Base-by-base conservation (phyloP, 169 alveolate species). In the Eimeria sp. region DNA sequence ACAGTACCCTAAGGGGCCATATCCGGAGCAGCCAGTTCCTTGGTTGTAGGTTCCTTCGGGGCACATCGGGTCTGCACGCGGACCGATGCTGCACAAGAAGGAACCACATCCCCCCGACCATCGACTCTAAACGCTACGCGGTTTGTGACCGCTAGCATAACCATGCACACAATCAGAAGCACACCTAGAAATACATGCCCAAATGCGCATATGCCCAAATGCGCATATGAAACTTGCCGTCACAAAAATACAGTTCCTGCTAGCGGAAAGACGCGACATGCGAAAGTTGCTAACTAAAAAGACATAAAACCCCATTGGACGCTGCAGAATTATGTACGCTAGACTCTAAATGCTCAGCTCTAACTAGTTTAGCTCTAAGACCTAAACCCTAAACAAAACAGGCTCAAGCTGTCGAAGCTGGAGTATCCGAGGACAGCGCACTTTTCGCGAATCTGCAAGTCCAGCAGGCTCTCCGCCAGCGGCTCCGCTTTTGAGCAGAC, bases 381-480 rank as follows among this genome's bases (percentile, higher is more conserved):
- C 43, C 10, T 65, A 65, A n/a, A 65, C 75, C 75, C 75, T 65
- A 25, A 65, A 7, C 75, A 25, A 54, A 54, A 34, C 18, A 54
- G 70, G 70, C 70, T 16, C 70, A 11, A 11, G 27, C n/a, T 0
- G 63, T 11, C 22, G 63, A 54, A 13, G n/a, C 49, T 72, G 11
- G 16, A 72, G 10, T 34, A 11, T 75, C 22, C 47, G 20, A 43
- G 0, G 54, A 40, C 30, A 75, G 89, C 89, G 25, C 45, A 80
- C 89, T 80, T 80, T 80, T 80, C 89, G 65, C 67, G 70, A 9
- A 80, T 45, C n/a, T 80, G 89, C 70, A 80, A 25, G 43, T 80
- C 89, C 45, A 47, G 45, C 47, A 80, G 5, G 34, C 54, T 80
- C 14, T 7, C 45, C 5, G 61, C 89, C 16, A 5, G 49, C 25